Base-by-base conservation (phyloP, 2,329 filamentous ascomycete species). In the Fusarium euwallaceae region DNA sequence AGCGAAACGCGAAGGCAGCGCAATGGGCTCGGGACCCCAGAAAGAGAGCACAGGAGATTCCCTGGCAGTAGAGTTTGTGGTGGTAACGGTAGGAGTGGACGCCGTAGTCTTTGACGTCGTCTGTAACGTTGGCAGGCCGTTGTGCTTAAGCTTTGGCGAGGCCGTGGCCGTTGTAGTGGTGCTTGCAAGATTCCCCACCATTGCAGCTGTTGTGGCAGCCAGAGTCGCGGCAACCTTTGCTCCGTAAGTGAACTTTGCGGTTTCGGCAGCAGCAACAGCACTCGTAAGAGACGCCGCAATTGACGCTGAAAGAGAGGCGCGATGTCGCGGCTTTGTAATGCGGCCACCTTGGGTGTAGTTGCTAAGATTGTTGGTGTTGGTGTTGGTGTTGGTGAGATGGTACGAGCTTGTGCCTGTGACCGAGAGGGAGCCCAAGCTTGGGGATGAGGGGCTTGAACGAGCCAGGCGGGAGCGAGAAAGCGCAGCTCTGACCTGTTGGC, bases 1-100 rank as follows among this genome's bases (percentile, higher is more conserved):
- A 56, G 86, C 87, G 72, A 91, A 91, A 32, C 89, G 87, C 51
- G 85, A 85, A n/a, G 89, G 89, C 9, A 91, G 82, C n/a, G 88
- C 88, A 22, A 90, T 87, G 10, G 88, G 87, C 75, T 89, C 86
- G 16, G 86, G 85, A 78, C 88, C 88, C 84, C 89, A 90, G 73
- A 90, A 90, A 2, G 88, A 89, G 58, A 89, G 80, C 60, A 89
- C 86, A 20, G 88, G 87, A 10, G 85, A 83, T 66, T 88, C 86
- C 82, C 87, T 87, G 78, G 78, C 76, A 43, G 73, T 64, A 29
- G 77, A 70, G 22, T 34, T 55, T n/a, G 77, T 62, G 16, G 72
- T 61, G 39, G 43, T 61, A 22, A 69, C 45, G 16, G 53, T 67
- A 10, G 75, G 69, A 10, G 64, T 69, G 11, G 69, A 70, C 20